phyloP scores from a whole-genome alignment of 768 basidiomycete genomes.

The Russula virescens region DNA sequence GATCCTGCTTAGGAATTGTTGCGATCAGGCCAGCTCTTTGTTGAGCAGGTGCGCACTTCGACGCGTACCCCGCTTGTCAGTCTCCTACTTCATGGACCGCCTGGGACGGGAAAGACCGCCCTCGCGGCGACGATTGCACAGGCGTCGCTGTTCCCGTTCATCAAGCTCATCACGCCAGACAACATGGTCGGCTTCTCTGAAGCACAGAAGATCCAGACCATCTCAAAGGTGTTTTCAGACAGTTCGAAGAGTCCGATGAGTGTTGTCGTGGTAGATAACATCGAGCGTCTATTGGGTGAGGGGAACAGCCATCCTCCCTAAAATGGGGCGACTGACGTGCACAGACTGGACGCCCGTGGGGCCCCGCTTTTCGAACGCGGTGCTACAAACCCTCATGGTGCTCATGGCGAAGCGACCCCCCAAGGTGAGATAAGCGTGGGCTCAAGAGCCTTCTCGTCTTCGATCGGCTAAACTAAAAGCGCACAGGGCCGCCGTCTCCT shows the following conservation, averaged over 20 bases:
- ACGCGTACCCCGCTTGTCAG: constrained; percentile 89
- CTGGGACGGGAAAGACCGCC: constrained; percentile 93
- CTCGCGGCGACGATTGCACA: constrained; percentile 91
- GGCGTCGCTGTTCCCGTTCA: constrained; percentile 92
- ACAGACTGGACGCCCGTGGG: constrained; percentile 96
- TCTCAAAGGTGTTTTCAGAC: constrained; percentile 90
- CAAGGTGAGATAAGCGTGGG: constrained; percentile 49
- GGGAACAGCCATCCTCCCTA: neutral
- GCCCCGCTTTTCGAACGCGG: constrained; percentile 91
- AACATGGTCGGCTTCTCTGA: constrained; percentile 97
- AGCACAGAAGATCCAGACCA: constrained; percentile 81
- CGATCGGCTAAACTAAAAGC: neutral
- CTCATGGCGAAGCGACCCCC: constrained; percentile 86
- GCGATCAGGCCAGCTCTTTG: constrained; percentile 79
- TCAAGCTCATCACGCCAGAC: constrained; percentile 94
- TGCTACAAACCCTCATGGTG: constrained; percentile 86
- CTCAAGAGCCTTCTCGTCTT: no score
- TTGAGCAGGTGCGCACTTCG: constrained; percentile 90
- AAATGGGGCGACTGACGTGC: constrained; percentile 5
- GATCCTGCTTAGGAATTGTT: constrained; percentile 60
- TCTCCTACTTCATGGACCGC: constrained; percentile 81
- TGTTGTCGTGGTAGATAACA: constrained; percentile 90
- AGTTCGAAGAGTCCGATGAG: constrained; percentile 97
- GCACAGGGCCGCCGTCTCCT: constrained; percentile 76
- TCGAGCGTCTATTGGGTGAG: constrained; percentile 88